Base-by-base conservation (phyloP, 148 eudicot genomes). In the Mesembryanthemum crystallinum region DNA sequence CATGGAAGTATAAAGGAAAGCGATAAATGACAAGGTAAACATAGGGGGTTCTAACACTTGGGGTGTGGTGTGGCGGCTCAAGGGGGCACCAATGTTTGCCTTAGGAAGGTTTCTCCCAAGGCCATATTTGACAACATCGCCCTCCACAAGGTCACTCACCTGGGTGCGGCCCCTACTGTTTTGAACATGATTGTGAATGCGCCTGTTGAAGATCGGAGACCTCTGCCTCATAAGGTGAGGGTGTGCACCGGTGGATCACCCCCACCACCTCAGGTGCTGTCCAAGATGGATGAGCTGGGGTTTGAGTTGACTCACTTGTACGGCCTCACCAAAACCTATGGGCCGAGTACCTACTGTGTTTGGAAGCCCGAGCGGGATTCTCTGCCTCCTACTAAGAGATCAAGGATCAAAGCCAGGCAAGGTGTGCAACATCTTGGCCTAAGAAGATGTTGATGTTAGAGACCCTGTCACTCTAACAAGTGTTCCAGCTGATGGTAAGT, bases 51-150 rank as follows among this genome's bases (percentile, higher is more conserved):
- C n/a, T n/a, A n/a, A n/a, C 25, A 76, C 87, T 18, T 89, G 92
- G 96, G 89, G 83, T 37, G 39, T 89, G 74, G 89, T 37, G 39
- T 89, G 74, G 89, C 92, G 0, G 91, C 89, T 45, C 76, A 84
- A 17, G 96, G 92, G n/a, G 96, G 92, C 67, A 85, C 88, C 0
- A 91, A 89, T 68, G 67, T 91, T 24, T 91, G 89, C 77, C 78
- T 83, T 8, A 78, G 91, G 76, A 79, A 81, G 64, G 83, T 86
- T 47, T 80, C 88, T 5, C 32, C 89, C 10, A 51, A 82, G 47
- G 81, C 37, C 28, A 85, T 91, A 42, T 84, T 89, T 11, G 74
- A 79, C 21, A 70, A 80, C 23, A 80, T 89, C 30, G 59, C 25
- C 15, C 66, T 69, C 29, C 85, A 87, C 69, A 82, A 81, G 35